Evolutionary conservation across 2,329 filamentous ascomycete species (phyloP).

Genomic region (Aspergillus caelatus): DNA sequence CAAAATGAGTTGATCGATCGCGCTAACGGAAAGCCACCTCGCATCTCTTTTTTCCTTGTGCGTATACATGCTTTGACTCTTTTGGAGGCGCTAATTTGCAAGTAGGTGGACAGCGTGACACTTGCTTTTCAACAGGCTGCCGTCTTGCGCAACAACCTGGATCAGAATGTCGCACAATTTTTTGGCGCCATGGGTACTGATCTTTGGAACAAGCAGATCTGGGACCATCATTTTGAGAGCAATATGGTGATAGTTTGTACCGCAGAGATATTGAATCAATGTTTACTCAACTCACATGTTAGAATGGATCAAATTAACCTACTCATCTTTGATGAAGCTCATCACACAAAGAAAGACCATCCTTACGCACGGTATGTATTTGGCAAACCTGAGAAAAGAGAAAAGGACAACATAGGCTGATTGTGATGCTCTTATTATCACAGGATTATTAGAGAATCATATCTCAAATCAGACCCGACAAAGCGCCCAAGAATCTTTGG

Average conservation of each 20-base stretch:
- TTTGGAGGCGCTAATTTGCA: conserved; percentile 16
- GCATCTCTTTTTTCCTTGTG: conserved; percentile 83
- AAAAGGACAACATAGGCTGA: not conserved
- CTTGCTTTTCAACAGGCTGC: conserved; percentile 87
- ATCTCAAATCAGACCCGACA: conserved; percentile 55
- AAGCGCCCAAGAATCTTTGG: conserved; percentile 79
- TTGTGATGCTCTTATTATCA: conserved; percentile 12
- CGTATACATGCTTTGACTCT: not conserved
- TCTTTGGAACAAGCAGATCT: conserved; percentile 63
- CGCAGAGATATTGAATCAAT: conserved; percentile 79
- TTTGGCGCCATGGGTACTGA: conserved; percentile 70
- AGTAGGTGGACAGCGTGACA: conserved; percentile 78
- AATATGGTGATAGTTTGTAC: conserved; percentile 92
- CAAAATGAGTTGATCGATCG: conserved; percentile 76
- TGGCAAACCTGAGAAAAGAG: not conserved
- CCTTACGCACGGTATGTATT: conserved; percentile 69
- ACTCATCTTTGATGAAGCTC: conserved; percentile 92
- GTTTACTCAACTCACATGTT: conserved; percentile 77
- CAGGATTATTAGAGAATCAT: conserved; percentile 85
- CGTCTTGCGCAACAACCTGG: conserved; percentile 79
- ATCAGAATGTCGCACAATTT: conserved; percentile 72
- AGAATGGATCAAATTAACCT: conserved; percentile 83
- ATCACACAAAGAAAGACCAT: conserved; percentile 94
- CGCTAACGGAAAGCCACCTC: conserved; percentile 59
- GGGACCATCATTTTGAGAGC: conserved; percentile 60